These are phyloP conservation scores for Daldinia vernicosa DNA, from an alignment of 495 filamentous ascomycete species.

Conservation along the genomic window DNA sequence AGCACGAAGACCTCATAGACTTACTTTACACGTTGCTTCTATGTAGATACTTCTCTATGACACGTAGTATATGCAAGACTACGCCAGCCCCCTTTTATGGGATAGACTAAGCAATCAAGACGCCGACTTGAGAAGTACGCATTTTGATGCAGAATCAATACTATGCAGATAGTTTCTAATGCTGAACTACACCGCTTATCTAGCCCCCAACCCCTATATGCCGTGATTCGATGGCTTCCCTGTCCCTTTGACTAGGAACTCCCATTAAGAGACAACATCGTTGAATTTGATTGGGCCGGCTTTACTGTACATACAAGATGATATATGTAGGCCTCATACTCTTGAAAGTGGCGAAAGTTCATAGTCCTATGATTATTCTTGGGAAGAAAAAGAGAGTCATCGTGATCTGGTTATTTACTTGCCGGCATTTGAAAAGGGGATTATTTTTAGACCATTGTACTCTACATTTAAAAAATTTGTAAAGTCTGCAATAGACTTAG, in stretches of 20 bases:
- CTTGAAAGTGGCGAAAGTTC: background rate
- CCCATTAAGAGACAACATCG: background rate
- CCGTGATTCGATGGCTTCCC: conserved; percentile 17
- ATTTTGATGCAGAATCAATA: conserved; percentile 15
- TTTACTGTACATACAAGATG: background rate
- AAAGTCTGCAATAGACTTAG: background rate
- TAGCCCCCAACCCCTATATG: conserved; percentile 29
- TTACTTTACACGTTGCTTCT: conserved; percentile 1
- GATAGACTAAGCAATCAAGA: conserved; percentile 21
- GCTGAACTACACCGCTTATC: conserved; percentile 32
- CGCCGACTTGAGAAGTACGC: background rate
- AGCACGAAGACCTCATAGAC: conserved; percentile 8
- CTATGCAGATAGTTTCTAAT: conserved; percentile 23
- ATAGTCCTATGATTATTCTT: background rate
- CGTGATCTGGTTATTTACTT: background rate
- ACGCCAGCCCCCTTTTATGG: conserved; percentile 4
- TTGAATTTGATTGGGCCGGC: conserved; percentile 1
- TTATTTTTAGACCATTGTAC: background rate
- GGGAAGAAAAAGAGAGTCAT: background rate
- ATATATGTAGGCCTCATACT: background rate
- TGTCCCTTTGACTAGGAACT: conserved; percentile 3
- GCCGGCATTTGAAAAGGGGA: background rate
- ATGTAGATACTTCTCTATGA: background rate
- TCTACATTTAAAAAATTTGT: background rate
- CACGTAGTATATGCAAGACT: conserved; percentile 31